Evolutionary conservation across 2,329 filamentous ascomycete genomes (phyloP).

Genomic region (Claviceps lovelessii): DNA sequence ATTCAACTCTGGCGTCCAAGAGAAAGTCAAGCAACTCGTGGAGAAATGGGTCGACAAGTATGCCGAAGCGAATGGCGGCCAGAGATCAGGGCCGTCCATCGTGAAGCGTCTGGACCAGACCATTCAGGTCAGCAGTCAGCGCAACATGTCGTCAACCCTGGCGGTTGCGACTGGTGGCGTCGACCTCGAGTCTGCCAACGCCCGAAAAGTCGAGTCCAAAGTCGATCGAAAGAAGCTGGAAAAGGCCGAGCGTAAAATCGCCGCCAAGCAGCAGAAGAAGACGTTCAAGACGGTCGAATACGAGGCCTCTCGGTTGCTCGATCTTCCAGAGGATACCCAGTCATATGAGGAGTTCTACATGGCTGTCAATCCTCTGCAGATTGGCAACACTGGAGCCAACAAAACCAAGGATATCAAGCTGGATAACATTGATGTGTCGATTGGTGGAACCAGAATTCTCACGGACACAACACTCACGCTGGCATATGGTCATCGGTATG

Average conservation of each 20-base stretch:
- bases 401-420: constrained; percentile 99
- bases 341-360: constrained; percentile 99
- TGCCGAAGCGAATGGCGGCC: constrained; percentile 56
- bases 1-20: constrained; percentile 54
- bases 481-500: constrained; percentile 85
- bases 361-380: constrained; percentile 90
- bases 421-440: constrained; percentile 88
- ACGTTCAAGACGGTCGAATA: constrained; percentile 97
- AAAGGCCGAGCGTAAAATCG: constrained; percentile 94
- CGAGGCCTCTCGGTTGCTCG: constrained; percentile 79
- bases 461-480: constrained; percentile 82
- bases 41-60: constrained; percentile 80
- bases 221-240: constrained; percentile 98
- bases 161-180: constrained; percentile 73
- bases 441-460: constrained; percentile 76
- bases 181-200: constrained; percentile 85
- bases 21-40: constrained; percentile 68
- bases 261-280: constrained; percentile 97
- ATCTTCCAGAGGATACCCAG: constrained; percentile 67
- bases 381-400: constrained; percentile 54
- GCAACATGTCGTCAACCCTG: constrained; percentile 91
- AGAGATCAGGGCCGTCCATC: constrained; percentile 57
- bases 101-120: constrained; percentile 84
- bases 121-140: constrained; percentile 83
- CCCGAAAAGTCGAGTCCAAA: constrained; percentile 88